Evolutionary conservation across 331 rosid species (phyloP).

Genomic region (Dryas integrifolia): DNA sequence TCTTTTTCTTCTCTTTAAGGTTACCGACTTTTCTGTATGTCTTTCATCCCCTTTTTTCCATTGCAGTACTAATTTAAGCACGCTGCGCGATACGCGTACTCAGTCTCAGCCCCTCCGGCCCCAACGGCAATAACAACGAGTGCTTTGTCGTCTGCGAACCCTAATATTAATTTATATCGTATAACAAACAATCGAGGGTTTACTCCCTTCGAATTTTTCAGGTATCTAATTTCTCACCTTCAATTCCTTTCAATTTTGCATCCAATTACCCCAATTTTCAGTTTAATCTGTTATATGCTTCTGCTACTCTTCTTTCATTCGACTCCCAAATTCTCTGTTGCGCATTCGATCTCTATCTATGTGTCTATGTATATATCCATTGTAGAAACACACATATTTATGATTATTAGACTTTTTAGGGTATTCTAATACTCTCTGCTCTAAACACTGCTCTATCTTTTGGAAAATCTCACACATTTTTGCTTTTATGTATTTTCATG

Average conservation of each 20-base stretch:
- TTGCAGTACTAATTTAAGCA: not conserved
- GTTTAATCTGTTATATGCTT: not conserved
- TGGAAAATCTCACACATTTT: not conserved
- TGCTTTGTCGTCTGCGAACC: not conserved
- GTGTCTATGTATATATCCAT: too few species aligned
- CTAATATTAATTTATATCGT: not conserved
- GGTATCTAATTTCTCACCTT: constrained; percentile 3
- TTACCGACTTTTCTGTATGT: too few species aligned
- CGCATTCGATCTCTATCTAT: not conserved
- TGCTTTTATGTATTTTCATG: not conserved
- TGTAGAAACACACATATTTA: not conserved
- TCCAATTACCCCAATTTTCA: not conserved
- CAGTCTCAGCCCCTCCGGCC: constrained; percentile 1
- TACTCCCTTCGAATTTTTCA: not conserved
- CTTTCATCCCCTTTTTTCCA: too few species aligned
- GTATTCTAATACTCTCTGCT: not conserved
- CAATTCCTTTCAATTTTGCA: not conserved
- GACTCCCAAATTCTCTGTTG: not conserved
- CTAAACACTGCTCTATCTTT: not conserved
- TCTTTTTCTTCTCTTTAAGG: not conserved
- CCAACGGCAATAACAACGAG: not conserved
- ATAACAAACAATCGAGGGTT: not conserved
- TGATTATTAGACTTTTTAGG: not conserved
- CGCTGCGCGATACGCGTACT: not conserved
- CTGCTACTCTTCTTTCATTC: not conserved